Percentiles rank a stretch among this genome's conserved stretches.
These are phyloP conservation scores for Solanum bukasovii DNA, from an alignment of 257 asterid genomes.

Conservation along the genomic window DNA sequence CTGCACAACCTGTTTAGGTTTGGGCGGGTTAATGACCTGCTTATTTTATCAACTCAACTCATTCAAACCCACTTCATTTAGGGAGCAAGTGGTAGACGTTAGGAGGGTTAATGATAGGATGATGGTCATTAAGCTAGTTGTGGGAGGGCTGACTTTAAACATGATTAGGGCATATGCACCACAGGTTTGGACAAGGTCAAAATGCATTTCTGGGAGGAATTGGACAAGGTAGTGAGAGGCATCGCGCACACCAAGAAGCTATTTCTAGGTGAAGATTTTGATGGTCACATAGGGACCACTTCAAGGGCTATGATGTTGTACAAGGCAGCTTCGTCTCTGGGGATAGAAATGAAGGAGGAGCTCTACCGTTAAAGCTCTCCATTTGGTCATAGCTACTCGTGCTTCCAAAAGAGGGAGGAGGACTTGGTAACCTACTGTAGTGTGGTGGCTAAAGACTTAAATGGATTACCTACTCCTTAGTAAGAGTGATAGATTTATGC, in stretches of 20 bases:
- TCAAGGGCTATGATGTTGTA: neutral
- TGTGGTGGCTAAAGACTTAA: neutral
- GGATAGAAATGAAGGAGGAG: neutral
- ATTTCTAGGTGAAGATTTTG: neutral
- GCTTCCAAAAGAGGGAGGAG: neutral
- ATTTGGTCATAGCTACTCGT: neutral
- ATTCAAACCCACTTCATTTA: neutral
- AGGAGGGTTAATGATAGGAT: neutral
- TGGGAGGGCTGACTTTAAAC: neutral
- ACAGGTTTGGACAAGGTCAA: neutral
- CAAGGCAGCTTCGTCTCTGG: neutral
- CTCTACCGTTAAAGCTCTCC: neutral
- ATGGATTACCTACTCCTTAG: neutral
- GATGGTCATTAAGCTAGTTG: neutral
- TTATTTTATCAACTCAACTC: neutral
- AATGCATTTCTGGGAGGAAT: neutral
- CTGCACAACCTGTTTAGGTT: neutral
- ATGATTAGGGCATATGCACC: neutral
- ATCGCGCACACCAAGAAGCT: neutral
- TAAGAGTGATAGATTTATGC: neutral
- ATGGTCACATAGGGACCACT: neutral
- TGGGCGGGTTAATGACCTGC: neutral
- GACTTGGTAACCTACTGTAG: neutral
- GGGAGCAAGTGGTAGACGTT: neutral
- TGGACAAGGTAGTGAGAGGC: neutral